Conservation (phyloP, 306 rosid species). For the Heteromeles arbutifolia region DNA sequence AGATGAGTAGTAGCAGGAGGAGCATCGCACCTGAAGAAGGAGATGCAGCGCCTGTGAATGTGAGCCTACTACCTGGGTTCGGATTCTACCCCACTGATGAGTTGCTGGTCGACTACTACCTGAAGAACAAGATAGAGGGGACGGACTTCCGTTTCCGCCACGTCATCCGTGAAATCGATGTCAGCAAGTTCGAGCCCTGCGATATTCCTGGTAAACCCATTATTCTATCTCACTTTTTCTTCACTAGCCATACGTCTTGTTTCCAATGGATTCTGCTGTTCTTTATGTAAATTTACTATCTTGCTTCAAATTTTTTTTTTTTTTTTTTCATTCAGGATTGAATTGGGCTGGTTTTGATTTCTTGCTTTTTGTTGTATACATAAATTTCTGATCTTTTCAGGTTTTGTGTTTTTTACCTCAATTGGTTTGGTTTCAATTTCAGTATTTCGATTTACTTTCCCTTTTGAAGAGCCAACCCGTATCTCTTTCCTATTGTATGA, state of each 20-base stretch:
- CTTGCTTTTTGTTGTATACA: neutral
- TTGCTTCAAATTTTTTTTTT: neutral
- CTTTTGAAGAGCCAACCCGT: too few relatives aligned
- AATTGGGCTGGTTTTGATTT: neutral
- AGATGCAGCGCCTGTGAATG: neutral
- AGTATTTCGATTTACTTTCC: neutral
- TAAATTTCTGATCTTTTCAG: neutral
- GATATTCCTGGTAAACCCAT: slow-evolving; percentile 33
- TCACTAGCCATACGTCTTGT: neutral
- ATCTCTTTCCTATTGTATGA: too few relatives aligned
- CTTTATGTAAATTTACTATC: neutral
- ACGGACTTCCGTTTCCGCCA: neutral
- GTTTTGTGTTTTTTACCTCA: neutral
- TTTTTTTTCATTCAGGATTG: neutral
- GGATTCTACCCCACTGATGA: slow-evolving; percentile 57
- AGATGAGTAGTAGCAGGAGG: neutral
- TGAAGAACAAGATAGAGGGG: slow-evolving; percentile 28
- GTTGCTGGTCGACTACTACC: slow-evolving; percentile 37
- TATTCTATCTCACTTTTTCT: neutral
- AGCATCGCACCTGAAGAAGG: neutral
- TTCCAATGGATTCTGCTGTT: neutral
- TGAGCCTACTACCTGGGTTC: slow-evolving; percentile 16
- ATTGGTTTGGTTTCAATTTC: too few relatives aligned
- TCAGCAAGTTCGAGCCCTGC: slow-evolving; percentile 46
- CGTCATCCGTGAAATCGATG: slow-evolving; percentile 34